These are phyloP conservation scores for Persicaria maculosa DNA, from an alignment of 148 eudicot species.

Conservation along the genomic window DNA sequence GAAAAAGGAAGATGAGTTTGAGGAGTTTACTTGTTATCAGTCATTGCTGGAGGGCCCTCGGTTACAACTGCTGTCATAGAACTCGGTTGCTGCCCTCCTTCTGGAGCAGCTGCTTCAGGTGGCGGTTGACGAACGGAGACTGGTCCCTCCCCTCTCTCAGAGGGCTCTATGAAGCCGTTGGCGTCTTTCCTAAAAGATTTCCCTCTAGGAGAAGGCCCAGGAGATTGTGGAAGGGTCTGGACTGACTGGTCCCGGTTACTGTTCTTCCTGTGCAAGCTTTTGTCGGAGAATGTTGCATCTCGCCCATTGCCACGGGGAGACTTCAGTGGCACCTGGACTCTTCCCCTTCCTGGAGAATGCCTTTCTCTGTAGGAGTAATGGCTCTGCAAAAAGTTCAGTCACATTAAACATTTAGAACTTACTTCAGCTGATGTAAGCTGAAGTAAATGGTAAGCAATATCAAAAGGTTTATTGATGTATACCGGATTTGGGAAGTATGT, in stretches of 20 bases:
- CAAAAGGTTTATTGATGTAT: conserved; percentile 15
- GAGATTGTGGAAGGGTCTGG: conserved; percentile 21
- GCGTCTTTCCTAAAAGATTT: conserved; percentile 22
- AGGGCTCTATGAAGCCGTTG: conserved; percentile 29
- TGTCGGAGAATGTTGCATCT: conserved; percentile 25
- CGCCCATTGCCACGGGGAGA: conserved; percentile 52
- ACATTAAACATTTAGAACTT: neutral
- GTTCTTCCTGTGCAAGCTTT: conserved; percentile 14
- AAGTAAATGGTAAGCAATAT: neutral
- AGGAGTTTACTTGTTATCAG: conserved; percentile 6
- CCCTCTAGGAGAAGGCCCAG: conserved; percentile 29
- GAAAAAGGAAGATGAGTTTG: neutral
- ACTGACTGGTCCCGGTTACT: conserved; percentile 14
- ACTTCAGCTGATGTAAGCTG: neutral
- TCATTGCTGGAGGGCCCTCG: neutral
- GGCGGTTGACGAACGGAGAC: conserved; percentile 22
- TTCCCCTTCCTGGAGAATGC: conserved; percentile 34
- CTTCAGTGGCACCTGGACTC: conserved; percentile 35
- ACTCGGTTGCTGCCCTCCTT: conserved; percentile 17
- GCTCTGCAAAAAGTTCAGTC: conserved; percentile 39
- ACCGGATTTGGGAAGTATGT: conserved; percentile 79
- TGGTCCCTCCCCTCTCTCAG: conserved; percentile 27
- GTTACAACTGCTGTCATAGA: neutral
- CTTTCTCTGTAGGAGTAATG: conserved; percentile 42
- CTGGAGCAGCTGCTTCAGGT: conserved; percentile 8